Evolutionary conservation across 192 early-diverging fungal genomes (phyloP).

Genomic region (Thamnidium elegans): DNA sequence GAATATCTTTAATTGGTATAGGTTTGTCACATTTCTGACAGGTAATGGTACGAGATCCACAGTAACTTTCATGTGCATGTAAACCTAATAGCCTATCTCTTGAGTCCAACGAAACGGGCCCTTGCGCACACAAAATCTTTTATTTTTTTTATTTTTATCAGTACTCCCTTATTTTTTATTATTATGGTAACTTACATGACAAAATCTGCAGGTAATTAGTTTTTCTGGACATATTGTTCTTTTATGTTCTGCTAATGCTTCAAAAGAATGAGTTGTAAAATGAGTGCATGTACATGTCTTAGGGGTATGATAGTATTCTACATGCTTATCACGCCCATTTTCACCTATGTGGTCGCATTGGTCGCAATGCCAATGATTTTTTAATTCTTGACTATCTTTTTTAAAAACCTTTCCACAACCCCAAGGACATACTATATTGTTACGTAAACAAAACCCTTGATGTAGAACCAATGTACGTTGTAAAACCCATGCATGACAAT

Average conservation of each 20-base stretch:
- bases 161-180: neutral
- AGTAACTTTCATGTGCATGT: slow-evolving; percentile 75
- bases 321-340: slow-evolving; percentile 60
- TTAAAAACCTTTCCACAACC: slow-evolving; percentile 67
- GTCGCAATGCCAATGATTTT: slow-evolving; percentile 83
- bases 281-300: slow-evolving; percentile 60
- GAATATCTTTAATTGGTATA: slow-evolving; percentile 79
- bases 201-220: slow-evolving; percentile 81
- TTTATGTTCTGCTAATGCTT: slow-evolving; percentile 64
- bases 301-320: slow-evolving; percentile 56
- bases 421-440: slow-evolving; percentile 65
- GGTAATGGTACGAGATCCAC: slow-evolving; percentile 79
- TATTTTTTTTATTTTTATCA: neutral
- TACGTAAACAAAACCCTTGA: slow-evolving; percentile 73
- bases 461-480: slow-evolving; percentile 63
- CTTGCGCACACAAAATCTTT: slow-evolving; percentile 62
- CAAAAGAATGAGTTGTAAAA: slow-evolving; percentile 33
- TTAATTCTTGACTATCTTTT: slow-evolving; percentile 53
- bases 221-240: slow-evolving; percentile 65
- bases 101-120: slow-evolving; percentile 43
- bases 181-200: slow-evolving; percentile 46
- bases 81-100: slow-evolving; percentile 67
- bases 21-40: slow-evolving; percentile 73
- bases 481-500: slow-evolving; percentile 72
- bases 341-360: slow-evolving; percentile 57